Evolutionary conservation across 2,329 filamentous ascomycete species (phyloP), one percentile per base, ranked within the genome.

Genomic region (Claviceps cyperi): DNA sequence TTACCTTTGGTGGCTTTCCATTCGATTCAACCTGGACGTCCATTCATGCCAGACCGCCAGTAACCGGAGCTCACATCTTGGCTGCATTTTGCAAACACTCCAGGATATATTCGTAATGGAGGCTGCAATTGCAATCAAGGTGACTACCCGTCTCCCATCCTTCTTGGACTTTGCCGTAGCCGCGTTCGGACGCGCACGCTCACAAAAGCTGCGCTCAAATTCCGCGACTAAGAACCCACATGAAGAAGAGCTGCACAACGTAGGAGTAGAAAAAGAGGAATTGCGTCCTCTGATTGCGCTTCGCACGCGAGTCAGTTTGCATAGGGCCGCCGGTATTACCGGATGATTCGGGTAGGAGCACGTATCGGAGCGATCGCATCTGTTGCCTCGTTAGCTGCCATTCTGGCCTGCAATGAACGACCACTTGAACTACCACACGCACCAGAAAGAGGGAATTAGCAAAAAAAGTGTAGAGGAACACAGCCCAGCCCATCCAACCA

Each of bases 361-460:
- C 92, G 61, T 98, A 98, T 71, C 94, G 90, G 54, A 98, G 70
- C 15, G 91, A 97, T 52, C 92, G 85, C 64, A 98, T 84, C 88
- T 94, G 53, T 21, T 17, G 2, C 11, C 17, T 2, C 43, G 22
- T 41, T 24, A 32, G 50, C 15, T 39, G 13, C 4, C 19, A 17
- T 17, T 28, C 0, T 8, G 13, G 11, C 5, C 9, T 8, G 14
- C 21, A 8, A 19, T n/a, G 1, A 14, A 5, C 5, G 21, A 5
- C 8, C 19, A 32, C 24, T 41, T 14, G n/a, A 17, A 11, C 38
- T 2, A 11, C 13, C 15, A 36, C 36, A 70, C 82, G 64, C 74
- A 94, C 89, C 70, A 98, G 63, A 66, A 98, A 98, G 57, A 98
- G 85, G 0, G 91, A 91, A 67, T 97, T 97, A 15, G 92, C 91